Base-by-base conservation (phyloP, 352 stramenopile species). In the Phytophthora foliorum region DNA sequence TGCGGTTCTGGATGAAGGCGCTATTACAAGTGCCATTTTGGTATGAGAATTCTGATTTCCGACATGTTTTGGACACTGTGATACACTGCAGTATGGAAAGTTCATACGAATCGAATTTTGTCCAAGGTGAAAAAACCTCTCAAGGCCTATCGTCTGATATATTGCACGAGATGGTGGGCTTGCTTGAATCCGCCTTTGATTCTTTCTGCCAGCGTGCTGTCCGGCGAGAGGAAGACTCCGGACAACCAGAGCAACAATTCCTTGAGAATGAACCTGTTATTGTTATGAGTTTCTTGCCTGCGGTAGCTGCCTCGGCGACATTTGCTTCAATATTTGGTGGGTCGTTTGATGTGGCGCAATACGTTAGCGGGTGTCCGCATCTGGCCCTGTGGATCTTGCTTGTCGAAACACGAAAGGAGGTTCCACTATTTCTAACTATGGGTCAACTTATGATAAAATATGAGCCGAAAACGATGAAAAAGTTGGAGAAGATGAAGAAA, bases 401-500 rank as follows among this genome's bases (percentile, higher is more conserved):
- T 21, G 65, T 91, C 9, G 88, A 95, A 71, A 91, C 86, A n/a
- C 79, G 82, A 22, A 89, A 92, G 65, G 88, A 95, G 63, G 72
- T 88, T 6, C 78, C 81, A 4, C 57, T 95, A 42, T 94, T 93
- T 54, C 55, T 83, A 4, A 74, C 74, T 2, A 82, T 93, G 75
- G 88, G 88, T 2, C 69, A 82, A 24, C 34, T 95, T 0, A 81
- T 95, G 74, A 76, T 93, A 8, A 90, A 91, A 46, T 92, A 81
- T 52, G 86, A 93, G 31, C 86, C 88, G 0, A 89, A 88, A 42
- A 82, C 88, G 10, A 93, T 90, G 74, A 89, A 87, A 32, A 93
- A 92, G 52, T 44, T 95, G 29, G 84, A 92, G 46, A 95, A 93
- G 54, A 85, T 92, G 68, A 89, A 83, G 58, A 89, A 82, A 51